Percentiles rank a stretch among this genome's conserved stretches.
Conservation (phyloP, 169 alveolate genomes). For the Cryptosporidium bovis region DNA sequence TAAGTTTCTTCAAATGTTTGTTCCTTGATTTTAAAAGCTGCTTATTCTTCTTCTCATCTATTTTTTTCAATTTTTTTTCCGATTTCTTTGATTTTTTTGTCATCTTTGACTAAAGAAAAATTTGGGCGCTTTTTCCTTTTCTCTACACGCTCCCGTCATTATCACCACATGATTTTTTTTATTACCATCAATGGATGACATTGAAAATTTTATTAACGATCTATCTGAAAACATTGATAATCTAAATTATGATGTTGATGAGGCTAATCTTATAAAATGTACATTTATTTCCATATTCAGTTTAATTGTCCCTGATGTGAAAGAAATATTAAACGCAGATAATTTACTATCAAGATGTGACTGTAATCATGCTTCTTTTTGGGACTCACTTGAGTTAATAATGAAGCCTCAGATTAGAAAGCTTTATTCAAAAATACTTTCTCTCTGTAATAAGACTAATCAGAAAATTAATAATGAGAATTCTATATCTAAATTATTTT, state of each 20-base stretch:
- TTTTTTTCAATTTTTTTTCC: conserved; percentile 5
- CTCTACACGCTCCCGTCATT: neutral
- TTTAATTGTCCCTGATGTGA: conserved; percentile 1
- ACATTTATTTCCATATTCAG: conserved; percentile 32
- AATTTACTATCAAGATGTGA: conserved; percentile 19
- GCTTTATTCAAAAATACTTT: conserved; percentile 1
- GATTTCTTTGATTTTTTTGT: conserved; percentile 25
- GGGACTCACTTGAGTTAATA: conserved; percentile 32
- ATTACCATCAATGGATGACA: conserved; percentile 33
- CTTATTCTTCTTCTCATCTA: conserved; percentile 33
- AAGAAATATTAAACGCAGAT: neutral
- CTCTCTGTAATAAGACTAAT: neutral
- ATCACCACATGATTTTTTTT: neutral
- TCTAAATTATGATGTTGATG: neutral
- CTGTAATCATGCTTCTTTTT: conserved; percentile 27
- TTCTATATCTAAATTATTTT: neutral
- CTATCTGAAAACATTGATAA: neutral
- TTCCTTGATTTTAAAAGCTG: conserved; percentile 29
- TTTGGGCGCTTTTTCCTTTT: neutral
- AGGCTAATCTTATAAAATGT: neutral
- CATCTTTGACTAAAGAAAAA: conserved; percentile 1
- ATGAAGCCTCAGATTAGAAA: conserved; percentile 24
- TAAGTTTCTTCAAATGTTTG: conserved; percentile 38
- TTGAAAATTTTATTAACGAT: conserved; percentile 7
- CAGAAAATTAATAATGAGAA: neutral